These are phyloP conservation scores for Fusarium falciforme DNA, from an alignment of 2,329 filamentous ascomycete species.

Conservation along the genomic window DNA sequence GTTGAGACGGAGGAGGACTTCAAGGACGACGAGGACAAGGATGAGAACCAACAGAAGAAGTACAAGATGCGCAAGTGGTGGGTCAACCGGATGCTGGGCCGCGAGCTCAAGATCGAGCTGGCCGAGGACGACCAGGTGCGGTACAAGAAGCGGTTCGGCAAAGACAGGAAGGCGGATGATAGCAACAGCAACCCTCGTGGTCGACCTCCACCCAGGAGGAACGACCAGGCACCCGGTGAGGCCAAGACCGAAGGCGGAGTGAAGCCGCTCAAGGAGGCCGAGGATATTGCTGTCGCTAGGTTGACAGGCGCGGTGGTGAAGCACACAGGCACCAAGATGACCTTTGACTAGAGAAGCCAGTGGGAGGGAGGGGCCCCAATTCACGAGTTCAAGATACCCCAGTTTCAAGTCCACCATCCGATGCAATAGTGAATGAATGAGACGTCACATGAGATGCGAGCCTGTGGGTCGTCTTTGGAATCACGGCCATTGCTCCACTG, in stretches of 20 bases:
- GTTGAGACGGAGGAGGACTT: conserved; percentile 73
- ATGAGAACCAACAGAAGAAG: conserved; percentile 58
- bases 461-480: background rate
- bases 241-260: conserved; percentile 7
- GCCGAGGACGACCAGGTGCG: conserved; percentile 89
- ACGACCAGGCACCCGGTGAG: conserved; percentile 41
- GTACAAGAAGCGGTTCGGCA: conserved; percentile 95
- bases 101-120: conserved; percentile 88
- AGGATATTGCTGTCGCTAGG: conserved; percentile 66
- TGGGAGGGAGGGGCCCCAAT: conserved; percentile 20
- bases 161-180: conserved; percentile 60
- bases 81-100: conserved; percentile 85
- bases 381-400: conserved; percentile 40
- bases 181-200: conserved; percentile 43
- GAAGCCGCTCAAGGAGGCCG: conserved; percentile 56
- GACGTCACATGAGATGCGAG: background rate
- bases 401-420: conserved; percentile 12
- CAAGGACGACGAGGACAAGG: conserved; percentile 57
- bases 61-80: conserved; percentile 79
- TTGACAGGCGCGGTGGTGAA: conserved; percentile 85
- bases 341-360: conserved; percentile 71
- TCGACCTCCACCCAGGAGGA: conserved; percentile 51
- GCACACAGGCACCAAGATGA: conserved; percentile 82
- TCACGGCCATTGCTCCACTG: background rate
- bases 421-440: background rate